A percentile compares a stretch with the other conserved stretches of the same genome.
Evolutionary conservation across 1,139 yeast species (phyloP).

Genomic region (Candida labiduridarum): DNA sequence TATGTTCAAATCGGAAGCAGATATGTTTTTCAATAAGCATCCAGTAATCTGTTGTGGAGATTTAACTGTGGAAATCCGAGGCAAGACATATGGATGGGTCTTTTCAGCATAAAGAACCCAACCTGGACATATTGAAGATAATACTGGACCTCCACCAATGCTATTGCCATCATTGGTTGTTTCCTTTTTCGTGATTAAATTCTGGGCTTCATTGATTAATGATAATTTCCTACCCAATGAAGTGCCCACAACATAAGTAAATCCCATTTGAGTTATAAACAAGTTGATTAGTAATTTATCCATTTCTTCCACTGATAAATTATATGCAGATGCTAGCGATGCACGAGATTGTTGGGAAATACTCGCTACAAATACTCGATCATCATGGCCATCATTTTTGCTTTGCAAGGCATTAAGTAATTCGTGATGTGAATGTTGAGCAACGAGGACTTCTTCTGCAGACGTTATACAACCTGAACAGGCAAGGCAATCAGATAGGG

Average conservation of each 20-base stretch:
- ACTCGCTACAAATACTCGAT: constrained; percentile 64
- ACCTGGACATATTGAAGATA: constrained; percentile 87
- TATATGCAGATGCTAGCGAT: constrained; percentile 73
- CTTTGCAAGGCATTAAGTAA: constrained; percentile 58
- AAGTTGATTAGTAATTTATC: constrained; percentile 65
- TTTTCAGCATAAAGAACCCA: constrained; percentile 96
- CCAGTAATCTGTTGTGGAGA: constrained; percentile 97
- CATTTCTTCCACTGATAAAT: constrained; percentile 51
- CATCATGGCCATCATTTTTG: constrained; percentile 18
- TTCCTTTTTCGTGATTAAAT: constrained; percentile 30
- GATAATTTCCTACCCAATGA: constrained; percentile 79
- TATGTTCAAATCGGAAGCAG: constrained; percentile 41
- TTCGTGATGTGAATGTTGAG: constrained; percentile 87
- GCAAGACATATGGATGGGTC: constrained; percentile 84
- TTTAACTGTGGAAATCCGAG: constrained; percentile 62
- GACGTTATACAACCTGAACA: constrained; percentile 98
- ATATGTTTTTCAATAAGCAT: constrained; percentile 61
- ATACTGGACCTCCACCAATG: constrained; percentile 41
- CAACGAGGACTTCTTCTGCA: constrained; percentile 89
- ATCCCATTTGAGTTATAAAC: constrained; percentile 64
- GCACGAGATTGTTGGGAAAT: constrained; percentile 86
- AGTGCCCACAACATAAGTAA: constrained; percentile 78
- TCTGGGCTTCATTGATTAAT: constrained; percentile 59
- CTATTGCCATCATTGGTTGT: constrained; percentile 1
- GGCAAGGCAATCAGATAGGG: constrained; percentile 90